Evolutionary conservation across 129 eudicot species (phyloP), one percentile per base, ranked within the genome.

Genomic region (Escallonia rubra): DNA sequence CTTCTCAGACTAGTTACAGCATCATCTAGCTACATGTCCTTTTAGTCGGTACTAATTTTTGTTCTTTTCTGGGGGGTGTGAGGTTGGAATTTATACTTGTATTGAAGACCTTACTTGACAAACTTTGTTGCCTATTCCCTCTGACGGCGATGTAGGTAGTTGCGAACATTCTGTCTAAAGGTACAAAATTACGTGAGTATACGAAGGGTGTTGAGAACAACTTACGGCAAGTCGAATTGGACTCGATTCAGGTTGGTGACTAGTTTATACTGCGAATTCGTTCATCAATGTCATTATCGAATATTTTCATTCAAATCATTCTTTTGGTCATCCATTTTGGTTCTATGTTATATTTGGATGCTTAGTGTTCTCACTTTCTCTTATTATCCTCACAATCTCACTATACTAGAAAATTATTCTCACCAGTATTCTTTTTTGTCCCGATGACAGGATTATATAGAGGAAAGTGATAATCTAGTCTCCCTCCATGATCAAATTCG

Each of bases 401-500:
- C 34, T 23, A 23, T 23, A 23, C 34, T 23, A 23, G 34, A 23
- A 23, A 23, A 23, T 38, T 13, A 14, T 65, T 39, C 8, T 64
- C 15, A 15, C 15, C 39, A 44, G 5, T 52, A 2, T 67, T 66
- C 59, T 57, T 60, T 55, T 65, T 53, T 63, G 57, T 57, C 49
- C 43, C 41, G 2, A 55, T 57, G 41, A 83, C 88, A 93, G 98
- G 98, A 93, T 81, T 93, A 93, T 68, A 89, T 93, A 74, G 84
- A 86, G 53, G 98, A 93, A 81, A 93, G 98, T 79, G 98, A 93
- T 64, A 93, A 93, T 89, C 81, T 93, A 60, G 95, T 93, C 44
- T 93, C 98, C 10, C 83, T 93, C 58, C 96, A 93, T 79, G 98
- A 93, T 78, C 98, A 93, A 78, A 93, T 93, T 65, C 95, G 87